phyloP scores from a whole-genome alignment of 2,329 filamentous ascomycete genomes.

The Ophiostoma sp. region DNA sequence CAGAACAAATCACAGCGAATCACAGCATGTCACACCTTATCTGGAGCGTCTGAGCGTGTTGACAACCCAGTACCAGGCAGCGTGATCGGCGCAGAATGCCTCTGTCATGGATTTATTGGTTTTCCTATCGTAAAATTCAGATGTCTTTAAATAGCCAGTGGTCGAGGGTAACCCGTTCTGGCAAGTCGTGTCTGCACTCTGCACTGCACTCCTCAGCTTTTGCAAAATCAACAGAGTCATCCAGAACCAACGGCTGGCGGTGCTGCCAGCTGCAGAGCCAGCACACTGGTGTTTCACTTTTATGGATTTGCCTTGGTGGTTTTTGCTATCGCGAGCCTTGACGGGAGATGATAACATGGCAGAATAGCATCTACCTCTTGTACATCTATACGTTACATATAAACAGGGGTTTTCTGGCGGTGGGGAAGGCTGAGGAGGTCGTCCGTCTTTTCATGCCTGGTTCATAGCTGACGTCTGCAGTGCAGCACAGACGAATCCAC shows the following conservation, averaged over 20 bases:
- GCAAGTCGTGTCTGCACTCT: background rate
- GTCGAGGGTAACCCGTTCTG: background rate
- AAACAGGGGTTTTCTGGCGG: too few relatives aligned
- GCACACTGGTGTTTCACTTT: background rate
- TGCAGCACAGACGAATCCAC: too few relatives aligned
- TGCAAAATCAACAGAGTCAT: background rate
- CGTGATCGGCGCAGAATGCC: background rate
- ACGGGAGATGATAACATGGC: too few relatives aligned
- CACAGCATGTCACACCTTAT: too few relatives aligned
- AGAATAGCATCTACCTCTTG: too few relatives aligned
- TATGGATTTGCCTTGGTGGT: background rate
- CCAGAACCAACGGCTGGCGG: background rate
- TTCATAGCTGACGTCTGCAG: too few relatives aligned
- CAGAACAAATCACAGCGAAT: background rate
- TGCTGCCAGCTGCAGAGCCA: background rate
- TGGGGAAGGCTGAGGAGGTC: too few relatives aligned
- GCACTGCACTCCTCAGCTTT: background rate
- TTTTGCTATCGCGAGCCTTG: background rate
- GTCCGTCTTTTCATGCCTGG: too few relatives aligned
- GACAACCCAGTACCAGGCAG: background rate
- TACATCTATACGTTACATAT: too few relatives aligned
- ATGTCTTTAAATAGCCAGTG: background rate
- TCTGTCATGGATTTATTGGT: background rate
- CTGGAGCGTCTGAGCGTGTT: too few relatives aligned
- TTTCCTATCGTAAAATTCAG: too few relatives aligned